These are phyloP conservation scores for Hypoxylon subgilvum DNA, from an alignment of 495 filamentous ascomycete species.

Conservation along the genomic window DNA sequence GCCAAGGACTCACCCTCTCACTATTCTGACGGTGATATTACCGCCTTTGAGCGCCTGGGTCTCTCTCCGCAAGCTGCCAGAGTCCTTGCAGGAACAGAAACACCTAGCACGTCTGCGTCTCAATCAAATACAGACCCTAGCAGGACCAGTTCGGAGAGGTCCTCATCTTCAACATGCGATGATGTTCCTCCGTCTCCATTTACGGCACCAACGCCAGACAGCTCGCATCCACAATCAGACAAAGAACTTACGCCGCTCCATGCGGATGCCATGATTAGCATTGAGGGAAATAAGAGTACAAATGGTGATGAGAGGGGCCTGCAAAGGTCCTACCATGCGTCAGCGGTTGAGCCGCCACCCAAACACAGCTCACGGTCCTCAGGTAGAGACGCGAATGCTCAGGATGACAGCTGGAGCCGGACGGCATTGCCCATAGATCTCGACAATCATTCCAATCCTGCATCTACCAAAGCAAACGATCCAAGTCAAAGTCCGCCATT, in stretches of 20 bases:
- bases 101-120: constrained; percentile 28
- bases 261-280: not conserved
- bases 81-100: constrained; percentile 29
- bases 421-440: constrained; percentile 44
- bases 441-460: constrained; percentile 29
- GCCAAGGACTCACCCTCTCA: constrained; percentile 30
- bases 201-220: constrained; percentile 52
- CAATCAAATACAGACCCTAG: constrained; percentile 41
- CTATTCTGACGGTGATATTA: constrained; percentile 40
- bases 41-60: constrained; percentile 39
- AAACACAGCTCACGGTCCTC: constrained; percentile 11
- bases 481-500: constrained; percentile 11
- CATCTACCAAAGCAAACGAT: not conserved
- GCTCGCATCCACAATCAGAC: constrained; percentile 52
- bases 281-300: not conserved
- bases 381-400: constrained; percentile 6
- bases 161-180: constrained; percentile 53
- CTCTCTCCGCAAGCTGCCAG: constrained; percentile 38
- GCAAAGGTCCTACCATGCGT: constrained; percentile 6
- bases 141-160: constrained; percentile 48
- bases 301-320: constrained; percentile 6
- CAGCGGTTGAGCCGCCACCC: constrained; percentile 11
- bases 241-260: constrained; percentile 35
- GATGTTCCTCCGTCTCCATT: constrained; percentile 50
- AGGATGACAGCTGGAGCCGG: constrained; percentile 48